Conservation (phyloP, 139 green algal genomes). For the Haematococcus lacustris region DNA sequence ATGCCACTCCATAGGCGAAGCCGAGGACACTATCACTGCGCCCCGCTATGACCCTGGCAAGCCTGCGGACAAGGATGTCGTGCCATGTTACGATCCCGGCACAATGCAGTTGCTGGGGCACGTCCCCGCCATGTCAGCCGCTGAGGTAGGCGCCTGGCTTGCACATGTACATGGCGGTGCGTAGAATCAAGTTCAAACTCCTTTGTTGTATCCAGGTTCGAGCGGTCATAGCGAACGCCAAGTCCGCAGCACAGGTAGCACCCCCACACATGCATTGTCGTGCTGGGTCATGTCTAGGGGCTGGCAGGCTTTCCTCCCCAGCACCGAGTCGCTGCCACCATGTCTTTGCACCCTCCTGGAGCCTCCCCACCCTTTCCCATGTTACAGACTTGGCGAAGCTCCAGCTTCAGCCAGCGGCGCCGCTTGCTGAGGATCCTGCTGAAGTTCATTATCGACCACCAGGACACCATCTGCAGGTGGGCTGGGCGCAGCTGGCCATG, state of each 20-base stretch:
- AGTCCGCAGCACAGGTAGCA: too few species aligned
- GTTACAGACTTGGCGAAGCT: constrained; percentile 77
- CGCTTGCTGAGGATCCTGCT: constrained; percentile 74
- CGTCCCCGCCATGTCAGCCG: constrained; percentile 68
- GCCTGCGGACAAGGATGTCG: constrained; percentile 32
- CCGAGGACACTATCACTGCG: constrained; percentile 19
- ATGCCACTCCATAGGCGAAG: constrained; percentile 27
- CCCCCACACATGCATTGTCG: too few species aligned
- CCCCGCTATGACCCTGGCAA: constrained; percentile 30
- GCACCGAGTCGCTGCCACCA: too few species aligned
- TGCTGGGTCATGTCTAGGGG: too few species aligned
- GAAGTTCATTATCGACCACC: constrained; percentile 86
- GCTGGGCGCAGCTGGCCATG: background rate
- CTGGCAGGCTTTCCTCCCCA: too few species aligned
- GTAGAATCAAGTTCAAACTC: too few species aligned
- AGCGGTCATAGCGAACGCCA: too few species aligned
- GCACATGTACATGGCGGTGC: background rate
- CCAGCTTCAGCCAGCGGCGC: constrained; percentile 69
- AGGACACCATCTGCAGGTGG: constrained; percentile 83
- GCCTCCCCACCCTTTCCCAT: too few species aligned
- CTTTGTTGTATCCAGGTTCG: too few species aligned
- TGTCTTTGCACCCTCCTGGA: too few species aligned
- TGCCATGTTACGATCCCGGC: constrained; percentile 76
- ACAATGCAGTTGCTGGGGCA: constrained; percentile 79
- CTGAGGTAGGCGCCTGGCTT: background rate